Evolutionary conservation across 2,329 filamentous ascomycete genomes (phyloP).

Genomic region (Ceratocystis cacaofunesta): DNA sequence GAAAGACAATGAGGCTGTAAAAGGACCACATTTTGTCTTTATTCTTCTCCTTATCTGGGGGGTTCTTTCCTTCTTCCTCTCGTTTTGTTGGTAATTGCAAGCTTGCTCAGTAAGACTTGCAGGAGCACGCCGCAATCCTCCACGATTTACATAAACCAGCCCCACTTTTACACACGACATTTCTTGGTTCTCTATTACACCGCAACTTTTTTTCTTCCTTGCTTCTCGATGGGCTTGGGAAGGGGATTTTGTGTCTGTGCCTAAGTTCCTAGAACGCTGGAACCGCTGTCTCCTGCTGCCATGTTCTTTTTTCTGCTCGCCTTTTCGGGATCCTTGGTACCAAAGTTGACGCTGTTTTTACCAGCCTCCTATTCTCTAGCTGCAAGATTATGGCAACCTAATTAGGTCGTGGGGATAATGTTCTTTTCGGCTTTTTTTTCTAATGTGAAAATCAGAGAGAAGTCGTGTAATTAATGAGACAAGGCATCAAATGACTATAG

Average conservation of each 20-base stretch:
- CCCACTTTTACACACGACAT: slow-evolving; percentile 3
- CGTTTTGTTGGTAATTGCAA: neutral
- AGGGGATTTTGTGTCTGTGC: neutral
- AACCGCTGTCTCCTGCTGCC: neutral
- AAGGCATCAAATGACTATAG: too few species aligned
- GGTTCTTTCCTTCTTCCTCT: slow-evolving; percentile 1
- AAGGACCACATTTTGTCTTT: neutral
- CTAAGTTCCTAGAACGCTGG: neutral
- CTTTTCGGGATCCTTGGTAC: neutral
- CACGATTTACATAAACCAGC: neutral
- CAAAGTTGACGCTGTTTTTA: neutral
- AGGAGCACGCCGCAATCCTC: slow-evolving; percentile 2
- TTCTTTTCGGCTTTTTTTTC: neutral
- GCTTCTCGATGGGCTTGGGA: neutral
- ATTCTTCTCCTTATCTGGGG: neutral
- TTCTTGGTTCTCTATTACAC: neutral
- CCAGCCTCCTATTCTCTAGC: neutral
- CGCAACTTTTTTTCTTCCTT: neutral
- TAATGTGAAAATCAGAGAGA: neutral
- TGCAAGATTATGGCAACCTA: too few species aligned
- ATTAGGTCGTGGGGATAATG: neutral
- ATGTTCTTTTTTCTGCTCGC: neutral
- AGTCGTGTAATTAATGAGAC: too few species aligned
- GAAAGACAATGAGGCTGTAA: neutral
- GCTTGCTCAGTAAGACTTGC: neutral